Conservation (phyloP, 2,329 filamentous ascomycete genomes). For the Geosmithia flava region DNA sequence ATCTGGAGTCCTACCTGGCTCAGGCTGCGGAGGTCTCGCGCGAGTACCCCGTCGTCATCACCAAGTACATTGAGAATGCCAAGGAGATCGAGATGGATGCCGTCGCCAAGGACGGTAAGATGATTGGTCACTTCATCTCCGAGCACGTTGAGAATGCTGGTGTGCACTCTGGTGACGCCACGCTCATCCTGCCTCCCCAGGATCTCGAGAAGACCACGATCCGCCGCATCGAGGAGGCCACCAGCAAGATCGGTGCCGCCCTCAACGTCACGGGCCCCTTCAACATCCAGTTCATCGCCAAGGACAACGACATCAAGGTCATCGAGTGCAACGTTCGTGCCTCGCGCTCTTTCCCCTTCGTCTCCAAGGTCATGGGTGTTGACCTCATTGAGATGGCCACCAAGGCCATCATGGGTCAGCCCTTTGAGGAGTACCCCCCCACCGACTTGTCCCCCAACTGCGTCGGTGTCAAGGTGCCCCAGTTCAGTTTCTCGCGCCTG, state of each 20-base stretch:
- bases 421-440: conserved; percentile 71
- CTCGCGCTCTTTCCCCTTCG: conserved; percentile 93
- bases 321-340: conserved; percentile 98
- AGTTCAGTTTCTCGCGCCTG: conserved; percentile 96
- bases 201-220: conserved; percentile 86
- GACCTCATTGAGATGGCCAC: conserved; percentile 98
- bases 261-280: conserved; percentile 93
- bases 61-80: conserved; percentile 98
- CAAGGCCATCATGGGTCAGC: conserved; percentile 83
- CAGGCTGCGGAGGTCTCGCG: conserved; percentile 89
- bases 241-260: conserved; percentile 84
- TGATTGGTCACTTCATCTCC: conserved; percentile 93
- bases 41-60: conserved; percentile 95
- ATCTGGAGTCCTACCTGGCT: conserved; percentile 75
- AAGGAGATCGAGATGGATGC: conserved; percentile 99
- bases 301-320: conserved; percentile 99
- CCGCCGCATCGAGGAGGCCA: conserved; percentile 83
- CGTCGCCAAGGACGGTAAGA: conserved; percentile 76
- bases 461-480: conserved; percentile 94
- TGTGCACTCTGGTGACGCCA: conserved; percentile 96
- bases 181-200: conserved; percentile 86
- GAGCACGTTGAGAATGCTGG: conserved; percentile 98
- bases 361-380: conserved; percentile 96
- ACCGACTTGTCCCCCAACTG: conserved; percentile 66
- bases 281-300: conserved; percentile 99